A percentile compares a stretch with the other conserved stretches of the same genome.
phyloP scores from a whole-genome alignment of 2,329 filamentous ascomycete species.

The Nemania sp. region DNA sequence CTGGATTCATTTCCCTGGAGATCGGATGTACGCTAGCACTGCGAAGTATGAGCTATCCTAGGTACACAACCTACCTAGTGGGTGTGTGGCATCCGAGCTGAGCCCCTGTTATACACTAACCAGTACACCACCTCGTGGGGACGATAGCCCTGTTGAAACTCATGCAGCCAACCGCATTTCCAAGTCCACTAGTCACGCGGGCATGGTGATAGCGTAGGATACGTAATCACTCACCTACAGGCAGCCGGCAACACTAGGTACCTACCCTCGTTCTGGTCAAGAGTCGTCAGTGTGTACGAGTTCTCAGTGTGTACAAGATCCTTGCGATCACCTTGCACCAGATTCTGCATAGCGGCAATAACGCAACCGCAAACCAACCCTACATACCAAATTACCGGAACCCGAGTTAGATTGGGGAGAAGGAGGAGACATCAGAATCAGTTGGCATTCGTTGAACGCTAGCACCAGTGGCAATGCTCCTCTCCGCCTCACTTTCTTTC shows the following conservation, averaged over 20 bases:
- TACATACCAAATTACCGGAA: not conserved
- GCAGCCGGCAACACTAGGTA: too few relatives aligned
- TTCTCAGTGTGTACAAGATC: slow-evolving; percentile 2
- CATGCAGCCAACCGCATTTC: slow-evolving; percentile 21
- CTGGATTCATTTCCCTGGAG: slow-evolving; percentile 32
- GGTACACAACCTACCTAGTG: not conserved
- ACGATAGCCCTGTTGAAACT: slow-evolving; percentile 3
- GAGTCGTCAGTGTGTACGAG: not conserved
- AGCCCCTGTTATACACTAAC: slow-evolving; percentile 12
- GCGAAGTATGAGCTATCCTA: not conserved
- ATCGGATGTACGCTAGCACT: slow-evolving; percentile 27
- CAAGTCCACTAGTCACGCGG: not conserved
- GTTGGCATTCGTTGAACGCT: not conserved
- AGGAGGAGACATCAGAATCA: not conserved
- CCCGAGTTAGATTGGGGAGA: slow-evolving; percentile 2
- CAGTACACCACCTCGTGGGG: slow-evolving; percentile 17
- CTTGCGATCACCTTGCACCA: slow-evolving; percentile 4
- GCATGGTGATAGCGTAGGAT: not conserved
- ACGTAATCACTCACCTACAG: not conserved
- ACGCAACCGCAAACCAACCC: slow-evolving; percentile 3
- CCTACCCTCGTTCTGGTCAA: not conserved
- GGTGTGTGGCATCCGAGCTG: slow-evolving; percentile 21
- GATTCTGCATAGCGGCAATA: slow-evolving; percentile 12
- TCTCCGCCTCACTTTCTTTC: slow-evolving; percentile 12
- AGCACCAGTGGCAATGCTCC: not conserved